Evolutionary conservation across 2,329 filamentous ascomycete species (phyloP).

Genomic region (Botrytis pseudocinerea): DNA sequence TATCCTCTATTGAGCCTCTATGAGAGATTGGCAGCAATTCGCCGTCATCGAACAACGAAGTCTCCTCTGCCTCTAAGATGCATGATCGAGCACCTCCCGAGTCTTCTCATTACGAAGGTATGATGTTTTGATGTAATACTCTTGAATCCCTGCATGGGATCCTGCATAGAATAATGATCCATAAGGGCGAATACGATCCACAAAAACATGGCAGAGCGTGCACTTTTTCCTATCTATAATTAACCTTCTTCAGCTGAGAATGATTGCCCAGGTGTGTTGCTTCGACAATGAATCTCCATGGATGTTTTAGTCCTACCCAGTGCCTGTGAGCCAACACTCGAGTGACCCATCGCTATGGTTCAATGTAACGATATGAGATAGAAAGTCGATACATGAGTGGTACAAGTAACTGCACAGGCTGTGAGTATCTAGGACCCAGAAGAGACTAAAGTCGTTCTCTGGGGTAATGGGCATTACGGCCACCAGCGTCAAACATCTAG

Average conservation of each 20-base stretch:
- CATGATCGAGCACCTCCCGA: background rate
- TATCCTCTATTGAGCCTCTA: background rate
- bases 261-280: background rate
- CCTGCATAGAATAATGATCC: constrained; percentile 10
- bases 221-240: background rate
- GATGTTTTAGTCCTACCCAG: background rate
- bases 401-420: background rate
- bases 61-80: background rate
- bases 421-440: background rate
- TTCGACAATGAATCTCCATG: background rate
- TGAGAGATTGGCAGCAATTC: background rate
- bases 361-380: background rate
- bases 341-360: background rate
- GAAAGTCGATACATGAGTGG: background rate
- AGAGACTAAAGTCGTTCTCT: background rate
- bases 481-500: background rate
- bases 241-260: background rate
- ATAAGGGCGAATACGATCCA: constrained; percentile 1
- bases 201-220: constrained; percentile 17
- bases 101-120: constrained; percentile 1
- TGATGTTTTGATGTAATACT: constrained; percentile 13
- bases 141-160: constrained; percentile 9
- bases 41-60: background rate
- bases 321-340: background rate
- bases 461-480: background rate